Conservation (phyloP, 208 protist genomes). For the Naegleria fowleri region DNA sequence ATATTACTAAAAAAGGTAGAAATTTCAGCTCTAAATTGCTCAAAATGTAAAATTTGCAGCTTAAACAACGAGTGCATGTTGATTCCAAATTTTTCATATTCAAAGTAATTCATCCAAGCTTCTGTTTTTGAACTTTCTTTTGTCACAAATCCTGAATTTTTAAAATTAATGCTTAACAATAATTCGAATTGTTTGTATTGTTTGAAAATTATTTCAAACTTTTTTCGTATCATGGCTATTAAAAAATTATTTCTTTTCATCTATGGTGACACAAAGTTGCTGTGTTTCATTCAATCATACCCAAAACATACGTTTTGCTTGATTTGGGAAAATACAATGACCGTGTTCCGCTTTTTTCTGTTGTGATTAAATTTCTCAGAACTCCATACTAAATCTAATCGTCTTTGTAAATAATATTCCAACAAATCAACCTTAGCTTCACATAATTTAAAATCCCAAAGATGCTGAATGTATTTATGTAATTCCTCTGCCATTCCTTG, state of each 20-base stretch:
- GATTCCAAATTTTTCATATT: neutral
- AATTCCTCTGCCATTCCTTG: neutral
- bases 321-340: neutral
- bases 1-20: neutral
- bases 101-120: neutral
- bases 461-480: neutral
- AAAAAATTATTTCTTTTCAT: neutral
- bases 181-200: neutral
- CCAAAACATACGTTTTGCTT: neutral
- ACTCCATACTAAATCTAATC: neutral
- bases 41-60: neutral
- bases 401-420: neutral
- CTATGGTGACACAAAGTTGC: neutral
- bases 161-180: neutral
- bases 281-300: too few species aligned
- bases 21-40: neutral
- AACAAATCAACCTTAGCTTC: neutral
- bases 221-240: neutral
- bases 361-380: neutral
- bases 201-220: neutral
- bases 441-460: neutral
- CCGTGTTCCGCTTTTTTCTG: neutral
- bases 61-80: neutral
- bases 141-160: neutral
- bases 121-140: neutral